Evolutionary conservation across 208 protist genomes (phyloP), one percentile per base, ranked within the genome.

Genomic region (Acanthamoeba triangularis): DNA sequence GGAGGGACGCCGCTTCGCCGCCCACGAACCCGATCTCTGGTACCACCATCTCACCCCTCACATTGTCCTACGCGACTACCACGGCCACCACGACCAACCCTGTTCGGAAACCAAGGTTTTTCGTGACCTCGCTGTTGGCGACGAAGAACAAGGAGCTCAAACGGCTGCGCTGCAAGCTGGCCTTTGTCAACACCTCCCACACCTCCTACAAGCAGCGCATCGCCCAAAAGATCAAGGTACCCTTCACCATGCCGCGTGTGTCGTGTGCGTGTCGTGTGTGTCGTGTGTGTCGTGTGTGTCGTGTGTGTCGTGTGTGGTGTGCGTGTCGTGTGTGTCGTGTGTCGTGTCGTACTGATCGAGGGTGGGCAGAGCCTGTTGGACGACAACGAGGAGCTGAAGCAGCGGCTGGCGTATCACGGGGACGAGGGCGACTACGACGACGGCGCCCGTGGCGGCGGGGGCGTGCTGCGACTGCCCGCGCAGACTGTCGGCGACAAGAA

Each of bases 121-220:
- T 82, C 25, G 37, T 82, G 35, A 82, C 72, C 4, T 82, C 72
- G 41, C 33, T 82, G n/a, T 33, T 82, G 72, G 72, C 72, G 10
- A 82, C 72, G 37, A 82, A 82, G 72, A 82, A 82, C 41, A 82
- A 82, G 37, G 72, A 82, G 37, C 72, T 82, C 11, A 82, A 82
- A 33, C 72, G 72, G 6, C 25, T 82, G 37, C 30, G 72, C 13
- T 82, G 72, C 72, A 82, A 82, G 25, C 33, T 82, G 37, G 72
- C 72, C 72, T 82, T 52, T 49, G 72, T 49, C 6, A 82, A 82
- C 25, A 82, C 72, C 8, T 82, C 72, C 10, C 72, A 82, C 41
- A 30, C 72, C 41, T 41, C 72, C 72, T 82, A 82, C 72, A 82
- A 82, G 25, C 72, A 82, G 33, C 72, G 72, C 72, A 82, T 82